phyloP scores from a whole-genome alignment of 768 basidiomycete genomes.

The Leccinum rimulosum region DNA sequence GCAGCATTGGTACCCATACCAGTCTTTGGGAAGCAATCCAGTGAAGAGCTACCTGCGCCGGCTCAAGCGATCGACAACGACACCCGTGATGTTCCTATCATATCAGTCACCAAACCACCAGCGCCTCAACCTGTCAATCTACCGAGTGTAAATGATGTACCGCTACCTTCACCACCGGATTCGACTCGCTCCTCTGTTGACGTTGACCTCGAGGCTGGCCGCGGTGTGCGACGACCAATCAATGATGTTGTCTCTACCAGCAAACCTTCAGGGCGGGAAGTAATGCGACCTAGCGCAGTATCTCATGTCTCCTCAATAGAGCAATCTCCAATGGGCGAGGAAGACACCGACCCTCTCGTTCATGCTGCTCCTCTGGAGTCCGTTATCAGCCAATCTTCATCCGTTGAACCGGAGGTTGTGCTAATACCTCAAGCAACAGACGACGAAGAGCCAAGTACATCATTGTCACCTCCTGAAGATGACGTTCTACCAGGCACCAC shows the following conservation, averaged over 20 bases:
- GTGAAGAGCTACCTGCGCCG: conserved; percentile 20
- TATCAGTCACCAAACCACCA: conserved; percentile 68
- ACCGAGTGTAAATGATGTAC: conserved; percentile 59
- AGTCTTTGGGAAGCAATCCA: conserved; percentile 41
- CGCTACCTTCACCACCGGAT: conserved; percentile 43
- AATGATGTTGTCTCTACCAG: conserved; percentile 13
- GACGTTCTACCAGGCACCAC: conserved; percentile 38
- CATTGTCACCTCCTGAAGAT: conserved; percentile 12
- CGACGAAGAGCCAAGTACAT: conserved; percentile 9
- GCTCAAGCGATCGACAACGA: conserved; percentile 24
- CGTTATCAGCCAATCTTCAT: conserved; percentile 31
- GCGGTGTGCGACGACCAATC: conserved; percentile 36
- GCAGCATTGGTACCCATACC: conserved; percentile 64
- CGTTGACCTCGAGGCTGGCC: conserved; percentile 40
- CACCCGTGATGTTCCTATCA: conserved; percentile 43
- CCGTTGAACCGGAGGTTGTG: conserved; percentile 9
- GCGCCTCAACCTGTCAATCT: conserved; percentile 68
- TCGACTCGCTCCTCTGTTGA: conserved; percentile 40
- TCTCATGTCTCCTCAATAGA: conserved; percentile 20
- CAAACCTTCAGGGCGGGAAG: conserved; percentile 11
- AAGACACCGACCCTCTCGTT: conserved; percentile 50
- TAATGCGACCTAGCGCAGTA: conserved; percentile 7
- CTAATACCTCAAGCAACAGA: conserved; percentile 2
- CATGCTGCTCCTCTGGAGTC: conserved; percentile 40
- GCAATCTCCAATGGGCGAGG: conserved; percentile 21